phyloP scores from a whole-genome alignment of 495 filamentous ascomycete species.

The Xylaria sp. region DNA sequence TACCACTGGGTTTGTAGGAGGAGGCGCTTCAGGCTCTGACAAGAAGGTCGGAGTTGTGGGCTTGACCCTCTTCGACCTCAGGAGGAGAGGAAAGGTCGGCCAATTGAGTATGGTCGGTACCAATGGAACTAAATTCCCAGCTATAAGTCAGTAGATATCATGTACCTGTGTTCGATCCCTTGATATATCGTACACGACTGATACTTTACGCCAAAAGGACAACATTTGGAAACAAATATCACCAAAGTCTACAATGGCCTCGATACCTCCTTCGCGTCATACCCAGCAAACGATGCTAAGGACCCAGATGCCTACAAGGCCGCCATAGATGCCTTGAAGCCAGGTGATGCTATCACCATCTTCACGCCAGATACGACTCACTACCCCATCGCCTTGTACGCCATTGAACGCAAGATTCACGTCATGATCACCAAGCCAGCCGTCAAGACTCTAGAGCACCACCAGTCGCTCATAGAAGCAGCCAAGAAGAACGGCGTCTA shows the following conservation, averaged over 20 bases:
- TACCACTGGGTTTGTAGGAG: constrained; percentile 88
- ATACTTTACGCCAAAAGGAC: constrained; percentile 55
- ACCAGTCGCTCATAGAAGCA: constrained; percentile 74
- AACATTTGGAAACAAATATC: constrained; percentile 90
- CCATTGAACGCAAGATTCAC: constrained; percentile 84
- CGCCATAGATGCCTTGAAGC: constrained; percentile 83
- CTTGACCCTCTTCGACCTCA: constrained; percentile 86
- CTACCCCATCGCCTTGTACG: constrained; percentile 93
- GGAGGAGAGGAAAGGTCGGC: constrained; percentile 85
- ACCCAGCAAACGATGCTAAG: constrained; percentile 69
- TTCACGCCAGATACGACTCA: constrained; percentile 96
- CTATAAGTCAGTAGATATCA: constrained; percentile 70
- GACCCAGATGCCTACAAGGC: constrained; percentile 88
- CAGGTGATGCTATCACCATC: constrained; percentile 91
- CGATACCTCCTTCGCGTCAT: constrained; percentile 82
- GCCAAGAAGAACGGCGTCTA: constrained; percentile 80
- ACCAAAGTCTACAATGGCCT: constrained; percentile 84
- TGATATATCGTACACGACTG: not conserved
- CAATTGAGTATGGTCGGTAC: constrained; percentile 89
- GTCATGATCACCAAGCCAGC: constrained; percentile 97
- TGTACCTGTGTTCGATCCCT: not conserved
- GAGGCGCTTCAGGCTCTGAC: constrained; percentile 78
- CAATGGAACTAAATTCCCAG: constrained; percentile 86
- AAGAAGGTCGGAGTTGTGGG: constrained; percentile 95
- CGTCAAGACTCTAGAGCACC: constrained; percentile 80